Base-by-base conservation (phyloP, 2,329 filamentous ascomycete genomes). In the Daldinia sp. region DNA sequence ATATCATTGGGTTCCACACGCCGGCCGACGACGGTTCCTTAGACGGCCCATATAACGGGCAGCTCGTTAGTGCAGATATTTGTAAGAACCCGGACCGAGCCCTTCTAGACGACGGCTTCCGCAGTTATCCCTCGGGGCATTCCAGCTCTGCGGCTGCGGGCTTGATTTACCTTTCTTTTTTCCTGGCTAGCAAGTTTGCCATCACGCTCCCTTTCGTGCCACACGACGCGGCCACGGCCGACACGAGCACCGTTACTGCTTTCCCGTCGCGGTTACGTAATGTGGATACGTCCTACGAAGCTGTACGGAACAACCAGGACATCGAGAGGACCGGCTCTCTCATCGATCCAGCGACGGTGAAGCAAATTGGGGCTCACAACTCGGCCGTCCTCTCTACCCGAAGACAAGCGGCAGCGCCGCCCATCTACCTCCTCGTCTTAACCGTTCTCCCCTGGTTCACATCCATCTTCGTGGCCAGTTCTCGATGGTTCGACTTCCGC, bases 401-500 rank as follows among this genome's bases (percentile, higher is more conserved):
- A 52, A 87, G 86, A 58, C 87, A 92, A 72, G 91, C 90, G 3
- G 94, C 94, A 1, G 90, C 93, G 0, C 93, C 94, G 0, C 94
- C 94, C 0, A 80, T 94, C 6, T 94, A 93, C 73, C 87, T 95
- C 2, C 82, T 96, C 10, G 79, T 89, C 43, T 75, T 94, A 30
- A 84, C 87, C 1, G 80, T 93, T 15, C 77, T 92, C 1, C 94
- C 94, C 2, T 85, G 93, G 67, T 90, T 88, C 58, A 80, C 86
- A 1, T 90, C 93, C 4, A 85, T 93, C 66, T 97, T 93, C 79
- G 90, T 97, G 65, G 84, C 90, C n/a, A 87, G 89, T 25, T 94
- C 92, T 1, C 90, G 94, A 9, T 98, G 90, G 85, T 93, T 90
- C 62, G 90, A 97, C 76, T 96, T 90, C 79, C 88, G 92, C 35